Conservation (phyloP, 2,329 filamentous ascomycete genomes). For the Pseudogymnoascus sp. region DNA sequence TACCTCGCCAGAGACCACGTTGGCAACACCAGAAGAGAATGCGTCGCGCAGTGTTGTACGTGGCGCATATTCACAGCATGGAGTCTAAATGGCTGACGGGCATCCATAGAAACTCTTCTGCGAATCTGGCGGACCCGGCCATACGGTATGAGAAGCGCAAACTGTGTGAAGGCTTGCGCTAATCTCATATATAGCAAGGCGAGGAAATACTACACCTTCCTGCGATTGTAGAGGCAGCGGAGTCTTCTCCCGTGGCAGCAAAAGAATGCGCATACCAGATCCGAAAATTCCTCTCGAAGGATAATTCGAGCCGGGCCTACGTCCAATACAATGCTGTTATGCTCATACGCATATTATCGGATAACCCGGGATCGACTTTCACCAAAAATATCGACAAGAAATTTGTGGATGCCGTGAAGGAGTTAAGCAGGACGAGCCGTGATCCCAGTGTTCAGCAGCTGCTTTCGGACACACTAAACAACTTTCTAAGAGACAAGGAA, state of each 20-base stretch:
- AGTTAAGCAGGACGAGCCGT: constrained; percentile 62
- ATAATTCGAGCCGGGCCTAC: constrained; percentile 58
- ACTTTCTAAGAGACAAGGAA: constrained; percentile 64
- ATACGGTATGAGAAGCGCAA: constrained; percentile 37
- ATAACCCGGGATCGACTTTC: constrained; percentile 87
- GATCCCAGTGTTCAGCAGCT: constrained; percentile 79
- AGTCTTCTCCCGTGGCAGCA: constrained; percentile 82
- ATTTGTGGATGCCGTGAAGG: constrained; percentile 70
- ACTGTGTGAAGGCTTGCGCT: constrained; percentile 1
- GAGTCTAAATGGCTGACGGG: neutral
- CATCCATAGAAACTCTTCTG: constrained; percentile 66
- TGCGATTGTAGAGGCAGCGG: constrained; percentile 87
- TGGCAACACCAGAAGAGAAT: constrained; percentile 61
- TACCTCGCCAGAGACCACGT: constrained; percentile 24
- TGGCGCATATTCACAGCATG: constrained; percentile 15
- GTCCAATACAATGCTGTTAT: constrained; percentile 95
- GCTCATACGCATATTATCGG: constrained; percentile 83
- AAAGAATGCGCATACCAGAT: constrained; percentile 74
- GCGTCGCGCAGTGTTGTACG: constrained; percentile 61
- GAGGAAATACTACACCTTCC: constrained; percentile 91
- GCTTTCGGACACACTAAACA: constrained; percentile 77
- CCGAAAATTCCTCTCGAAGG: constrained; percentile 72
- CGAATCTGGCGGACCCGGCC: constrained; percentile 60
- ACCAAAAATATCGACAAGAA: constrained; percentile 85
- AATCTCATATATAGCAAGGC: constrained; percentile 43